phyloP scores from a whole-genome alignment of 805 yeast genomes.

The Starmerella davenportii region DNA sequence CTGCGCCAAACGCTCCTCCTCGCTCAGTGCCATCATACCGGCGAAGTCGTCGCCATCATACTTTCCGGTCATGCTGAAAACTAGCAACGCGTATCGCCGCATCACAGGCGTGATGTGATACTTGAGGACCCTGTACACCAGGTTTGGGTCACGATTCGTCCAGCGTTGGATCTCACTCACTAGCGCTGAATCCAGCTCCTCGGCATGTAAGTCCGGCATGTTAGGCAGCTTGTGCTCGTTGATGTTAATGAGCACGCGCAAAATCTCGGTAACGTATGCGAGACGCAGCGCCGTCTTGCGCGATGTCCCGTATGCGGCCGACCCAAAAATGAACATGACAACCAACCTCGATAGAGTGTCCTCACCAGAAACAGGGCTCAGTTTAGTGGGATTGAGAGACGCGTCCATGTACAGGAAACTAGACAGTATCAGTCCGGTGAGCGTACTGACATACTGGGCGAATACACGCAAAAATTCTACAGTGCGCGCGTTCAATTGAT shows the following conservation, averaged over 20 bases:
- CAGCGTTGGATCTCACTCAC: slow-evolving; percentile 3
- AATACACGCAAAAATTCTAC: slow-evolving; percentile 14
- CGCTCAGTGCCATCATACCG: slow-evolving; percentile 13
- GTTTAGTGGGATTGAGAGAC: neutral
- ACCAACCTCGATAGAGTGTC: slow-evolving; percentile 5
- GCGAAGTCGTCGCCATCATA: slow-evolving; percentile 16
- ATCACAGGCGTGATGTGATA: slow-evolving; percentile 12
- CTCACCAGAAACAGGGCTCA: neutral
- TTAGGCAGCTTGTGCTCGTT: neutral
- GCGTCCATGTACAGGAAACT: neutral
- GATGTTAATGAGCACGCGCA: slow-evolving; percentile 3
- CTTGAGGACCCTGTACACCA: slow-evolving; percentile 5
- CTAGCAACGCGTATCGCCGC: slow-evolving; percentile 13
- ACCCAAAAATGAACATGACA: slow-evolving; percentile 9
- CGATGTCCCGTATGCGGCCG: slow-evolving; percentile 1
- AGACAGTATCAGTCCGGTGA: slow-evolving; percentile 11
- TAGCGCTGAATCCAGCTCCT: neutral
- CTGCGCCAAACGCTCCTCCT: slow-evolving; percentile 14
- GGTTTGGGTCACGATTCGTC: slow-evolving; percentile 7
- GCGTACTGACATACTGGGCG: slow-evolving; percentile 11
- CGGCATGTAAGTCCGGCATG: neutral
- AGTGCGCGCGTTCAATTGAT: slow-evolving; percentile 24
- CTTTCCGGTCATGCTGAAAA: slow-evolving; percentile 14
- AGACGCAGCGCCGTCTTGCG: slow-evolving; percentile 6
- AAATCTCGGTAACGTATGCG: slow-evolving; percentile 3